A percentile compares a stretch with the other conserved stretches of the same genome.
Conservation (phyloP, 495 filamentous ascomycete genomes). For the Halenospora varia region DNA sequence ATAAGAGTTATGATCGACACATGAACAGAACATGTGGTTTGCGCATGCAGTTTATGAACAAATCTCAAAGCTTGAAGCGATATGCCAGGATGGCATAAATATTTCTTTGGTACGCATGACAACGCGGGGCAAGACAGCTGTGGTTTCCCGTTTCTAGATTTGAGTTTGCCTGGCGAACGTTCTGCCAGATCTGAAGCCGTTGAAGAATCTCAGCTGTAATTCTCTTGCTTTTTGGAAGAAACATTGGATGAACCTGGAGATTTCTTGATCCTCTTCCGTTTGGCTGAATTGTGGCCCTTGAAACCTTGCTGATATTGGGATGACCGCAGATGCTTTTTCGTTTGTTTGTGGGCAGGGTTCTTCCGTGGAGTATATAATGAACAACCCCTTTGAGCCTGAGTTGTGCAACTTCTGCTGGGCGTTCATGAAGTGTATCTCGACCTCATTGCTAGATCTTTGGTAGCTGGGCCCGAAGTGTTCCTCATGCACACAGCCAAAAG, state of each 20-base stretch:
- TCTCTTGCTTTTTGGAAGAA: background rate
- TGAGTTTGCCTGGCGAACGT: background rate
- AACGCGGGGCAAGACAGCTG: background rate
- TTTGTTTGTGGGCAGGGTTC: background rate
- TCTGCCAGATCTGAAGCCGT: background rate
- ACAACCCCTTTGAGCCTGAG: background rate
- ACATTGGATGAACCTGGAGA: background rate
- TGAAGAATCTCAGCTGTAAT: background rate
- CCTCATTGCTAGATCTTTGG: background rate
- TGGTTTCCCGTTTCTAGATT: background rate
- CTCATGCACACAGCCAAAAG: background rate
- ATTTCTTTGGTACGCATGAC: conserved; percentile 2
- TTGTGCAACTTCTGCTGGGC: background rate
- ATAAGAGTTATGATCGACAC: background rate
- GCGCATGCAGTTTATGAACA: background rate
- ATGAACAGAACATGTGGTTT: conserved; percentile 11
- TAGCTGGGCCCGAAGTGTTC: background rate
- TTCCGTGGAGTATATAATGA: too few species aligned
- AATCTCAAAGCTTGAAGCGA: background rate
- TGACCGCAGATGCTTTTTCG: background rate
- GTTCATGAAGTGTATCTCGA: background rate
- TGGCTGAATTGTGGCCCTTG: background rate
- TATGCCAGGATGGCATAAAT: too few species aligned
- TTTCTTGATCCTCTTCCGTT: background rate
- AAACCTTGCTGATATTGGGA: background rate